phyloP scores from a whole-genome alignment of 2,329 filamentous ascomycete genomes.

The Albifimbria verrucaria region DNA sequence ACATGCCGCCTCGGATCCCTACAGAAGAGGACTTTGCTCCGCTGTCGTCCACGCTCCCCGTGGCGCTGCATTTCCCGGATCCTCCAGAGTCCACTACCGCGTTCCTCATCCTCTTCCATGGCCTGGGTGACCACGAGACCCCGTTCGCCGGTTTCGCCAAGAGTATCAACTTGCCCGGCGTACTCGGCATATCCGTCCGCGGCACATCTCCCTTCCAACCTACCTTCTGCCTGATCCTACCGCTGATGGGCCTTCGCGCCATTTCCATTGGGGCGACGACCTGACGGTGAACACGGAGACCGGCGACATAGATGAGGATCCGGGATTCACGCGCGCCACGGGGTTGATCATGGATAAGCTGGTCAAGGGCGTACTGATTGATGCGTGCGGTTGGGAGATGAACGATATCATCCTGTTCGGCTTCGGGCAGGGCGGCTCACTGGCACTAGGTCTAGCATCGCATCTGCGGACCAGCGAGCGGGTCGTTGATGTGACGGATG shows the following conservation, averaged over 20 bases:
- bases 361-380: conserved; percentile 48
- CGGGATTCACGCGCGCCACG: conserved; percentile 53
- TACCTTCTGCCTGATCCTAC: conserved; percentile 53
- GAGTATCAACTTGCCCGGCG: conserved; percentile 71
- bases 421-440: conserved; percentile 64
- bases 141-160: conserved; percentile 68
- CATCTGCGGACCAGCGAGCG: conserved; percentile 32
- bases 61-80: conserved; percentile 46
- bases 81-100: conserved; percentile 64
- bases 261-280: conserved; percentile 68
- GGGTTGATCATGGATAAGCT: conserved; percentile 46
- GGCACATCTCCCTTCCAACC: conserved; percentile 69
- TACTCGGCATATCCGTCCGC: conserved; percentile 70
- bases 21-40: conserved; percentile 46
- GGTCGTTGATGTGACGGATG: conserved; percentile 30
- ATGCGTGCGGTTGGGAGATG: conserved; percentile 55
- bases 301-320: conserved; percentile 57
- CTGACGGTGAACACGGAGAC: conserved; percentile 47
- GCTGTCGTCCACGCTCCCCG: conserved; percentile 37
- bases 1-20: conserved; percentile 48
- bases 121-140: conserved; percentile 71
- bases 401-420: conserved; percentile 63
- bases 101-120: conserved; percentile 78
- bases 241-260: conserved; percentile 19
- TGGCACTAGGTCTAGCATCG: conserved; percentile 55